Evolutionary conservation across 2,329 filamentous ascomycete genomes (phyloP).

Genomic region (Thielaviopsis euricoi): DNA sequence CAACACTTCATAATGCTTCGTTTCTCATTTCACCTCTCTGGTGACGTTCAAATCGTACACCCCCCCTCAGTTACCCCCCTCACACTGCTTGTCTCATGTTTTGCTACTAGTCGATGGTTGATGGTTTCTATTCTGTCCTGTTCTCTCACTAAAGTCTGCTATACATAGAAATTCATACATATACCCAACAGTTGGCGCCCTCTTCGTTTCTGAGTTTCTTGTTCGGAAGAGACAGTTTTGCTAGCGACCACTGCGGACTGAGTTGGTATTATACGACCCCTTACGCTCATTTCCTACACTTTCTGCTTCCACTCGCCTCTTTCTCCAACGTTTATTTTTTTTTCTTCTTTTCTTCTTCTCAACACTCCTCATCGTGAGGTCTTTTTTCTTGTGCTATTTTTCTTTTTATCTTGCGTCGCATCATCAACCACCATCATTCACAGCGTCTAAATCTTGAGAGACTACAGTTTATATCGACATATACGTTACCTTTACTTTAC

Average conservation of each 20-base stretch:
- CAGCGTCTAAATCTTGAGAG: background rate
- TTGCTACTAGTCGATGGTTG: constrained; percentile 21
- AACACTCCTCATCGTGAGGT: background rate
- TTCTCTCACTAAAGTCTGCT: constrained; percentile 16
- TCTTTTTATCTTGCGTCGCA: background rate
- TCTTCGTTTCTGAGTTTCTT: constrained; percentile 25
- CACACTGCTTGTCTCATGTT: constrained; percentile 19
- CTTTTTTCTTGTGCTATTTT: background rate
- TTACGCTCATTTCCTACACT: constrained; percentile 10
- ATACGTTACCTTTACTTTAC: background rate
- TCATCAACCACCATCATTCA: background rate
- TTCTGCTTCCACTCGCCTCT: constrained; percentile 5
- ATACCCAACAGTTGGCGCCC: constrained; percentile 36
- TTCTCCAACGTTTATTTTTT: constrained; percentile 4
- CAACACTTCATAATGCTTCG: too few relatives aligned
- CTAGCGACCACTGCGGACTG: constrained; percentile 23
- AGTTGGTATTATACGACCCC: constrained; percentile 16
- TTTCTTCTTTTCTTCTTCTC: constrained; percentile 1
- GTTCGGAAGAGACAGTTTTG: constrained; percentile 21
- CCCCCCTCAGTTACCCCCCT: constrained; percentile 11
- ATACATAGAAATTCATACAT: constrained; percentile 24
- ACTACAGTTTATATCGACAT: background rate
- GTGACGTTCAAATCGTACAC: too few relatives aligned
- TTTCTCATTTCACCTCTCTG: too few relatives aligned
- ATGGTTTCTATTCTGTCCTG: background rate